Base-by-base conservation (phyloP, 257 asterid genomes). In the Echium plantagineum region DNA sequence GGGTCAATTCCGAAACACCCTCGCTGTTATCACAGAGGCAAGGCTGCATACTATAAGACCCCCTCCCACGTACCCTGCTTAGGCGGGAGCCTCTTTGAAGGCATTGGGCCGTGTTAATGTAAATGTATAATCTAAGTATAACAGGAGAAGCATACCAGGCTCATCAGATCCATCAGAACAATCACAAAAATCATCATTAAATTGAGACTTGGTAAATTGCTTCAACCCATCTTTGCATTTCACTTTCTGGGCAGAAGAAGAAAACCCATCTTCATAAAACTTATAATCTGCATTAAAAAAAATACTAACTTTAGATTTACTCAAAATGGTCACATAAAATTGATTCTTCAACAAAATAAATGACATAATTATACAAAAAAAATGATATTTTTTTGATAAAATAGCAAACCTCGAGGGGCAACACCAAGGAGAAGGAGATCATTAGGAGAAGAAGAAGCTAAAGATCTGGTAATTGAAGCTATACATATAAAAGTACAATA, bases 11-110 rank as follows among this genome's bases (percentile, higher is more conserved):
- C 2, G 26, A 24, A 24, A 24, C 26, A 24, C 2, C 26, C 26
- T 24, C 3, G 26, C 26, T 3, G 2, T 24, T 24, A 24, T 24
- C 26, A 24, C 26, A 24, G 26, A 42, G n/a, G n/a, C n/a, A n/a
- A n/a, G n/a, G n/a, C n/a, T 0, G 65, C 96, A 72, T 24, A 24
- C 26, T 24, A 24, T 24, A n/a, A n/a, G n/a, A n/a, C n/a, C 26
- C 26, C 1, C 1, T 24, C 3, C 26, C 26, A 1, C 26, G 1
- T 24, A 24, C 26, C 26, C 26, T n/a, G n/a, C 26, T 24, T 24
- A 24, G 26, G 26, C 3, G 26, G 26, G 26, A 24, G 26, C n/a
- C n/a, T n/a, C n/a, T n/a, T n/a, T 24, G 26, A 3, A 3, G 26
- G 3, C 26, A 24, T 24, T 24, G 26, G 3, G 26, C 2, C 26